Conservation (phyloP, 1,284 basidiomycete species). For the Cutaneotrichosporon daszewskae region DNA sequence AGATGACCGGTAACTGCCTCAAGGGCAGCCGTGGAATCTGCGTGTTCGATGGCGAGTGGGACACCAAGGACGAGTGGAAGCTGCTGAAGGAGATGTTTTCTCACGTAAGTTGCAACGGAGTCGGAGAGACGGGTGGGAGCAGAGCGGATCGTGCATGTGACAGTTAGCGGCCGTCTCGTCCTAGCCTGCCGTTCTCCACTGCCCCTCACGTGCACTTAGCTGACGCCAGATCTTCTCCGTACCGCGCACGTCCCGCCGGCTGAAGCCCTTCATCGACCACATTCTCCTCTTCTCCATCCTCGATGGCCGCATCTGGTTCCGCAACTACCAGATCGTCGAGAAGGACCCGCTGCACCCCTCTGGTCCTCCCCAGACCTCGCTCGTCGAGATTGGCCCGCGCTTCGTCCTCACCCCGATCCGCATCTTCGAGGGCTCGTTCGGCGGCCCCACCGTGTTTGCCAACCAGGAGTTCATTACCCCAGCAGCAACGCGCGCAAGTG, state of each 20-base stretch:
- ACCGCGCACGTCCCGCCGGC: conserved; percentile 76
- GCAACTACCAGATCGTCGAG: conserved; percentile 72
- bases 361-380: conserved; percentile 55
- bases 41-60: conserved; percentile 88
- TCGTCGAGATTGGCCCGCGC: conserved; percentile 93
- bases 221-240: conserved; percentile 80
- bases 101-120: conserved; percentile 70
- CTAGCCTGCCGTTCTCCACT: neutral
- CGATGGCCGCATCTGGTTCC: conserved; percentile 98
- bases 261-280: conserved; percentile 98
- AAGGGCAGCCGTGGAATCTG: conserved; percentile 90
- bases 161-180: too few species aligned
- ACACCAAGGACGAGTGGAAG: conserved; percentile 75
- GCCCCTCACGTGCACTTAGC: neutral
- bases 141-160: too few species aligned
- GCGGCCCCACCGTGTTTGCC: conserved; percentile 90
- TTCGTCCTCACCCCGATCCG: conserved; percentile 97
- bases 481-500: conserved; percentile 67
- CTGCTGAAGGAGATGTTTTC: conserved; percentile 94
- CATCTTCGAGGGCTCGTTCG: conserved; percentile 96
- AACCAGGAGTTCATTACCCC: conserved; percentile 95
- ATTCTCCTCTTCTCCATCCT: conserved; percentile 92
- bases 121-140: too few species aligned
- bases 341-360: conserved; percentile 57
- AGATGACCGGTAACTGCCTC: conserved; percentile 98